These are phyloP conservation scores for Phytophthora aleatoria DNA, from an alignment of 352 stramenopile genomes.

Conservation along the genomic window DNA sequence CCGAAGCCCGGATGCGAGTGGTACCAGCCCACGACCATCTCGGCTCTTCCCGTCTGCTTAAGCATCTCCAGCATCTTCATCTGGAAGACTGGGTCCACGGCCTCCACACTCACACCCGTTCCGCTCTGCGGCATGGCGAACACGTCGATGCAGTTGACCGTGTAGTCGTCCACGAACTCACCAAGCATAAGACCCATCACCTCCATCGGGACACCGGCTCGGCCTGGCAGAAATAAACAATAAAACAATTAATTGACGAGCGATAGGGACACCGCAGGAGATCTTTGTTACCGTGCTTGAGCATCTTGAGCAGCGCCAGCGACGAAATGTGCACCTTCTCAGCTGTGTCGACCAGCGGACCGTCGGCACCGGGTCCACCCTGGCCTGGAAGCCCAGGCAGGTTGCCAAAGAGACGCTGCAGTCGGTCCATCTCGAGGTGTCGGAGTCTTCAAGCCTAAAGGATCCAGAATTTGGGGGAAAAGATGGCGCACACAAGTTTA, in stretches of 20 bases:
- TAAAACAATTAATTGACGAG: conserved; percentile 8
- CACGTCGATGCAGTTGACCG: conserved; percentile 99
- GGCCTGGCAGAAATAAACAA: conserved; percentile 44
- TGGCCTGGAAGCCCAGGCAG: conserved; percentile 77
- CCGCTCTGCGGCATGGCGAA: conserved; percentile 99
- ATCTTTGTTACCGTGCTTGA: conserved; percentile 94
- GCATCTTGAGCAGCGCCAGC: conserved; percentile 99
- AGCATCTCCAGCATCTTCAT: conserved; percentile 99
- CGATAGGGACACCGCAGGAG: background rate
- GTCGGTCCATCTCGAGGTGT: conserved; percentile 66
- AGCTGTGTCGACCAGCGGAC: conserved; percentile 95
- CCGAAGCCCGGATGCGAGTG: conserved; percentile 99
- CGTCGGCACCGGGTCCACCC: conserved; percentile 80
- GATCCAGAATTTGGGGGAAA: conserved; percentile 31
- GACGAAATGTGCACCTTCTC: conserved; percentile 99
- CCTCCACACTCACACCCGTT: conserved; percentile 95
- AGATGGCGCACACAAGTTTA: background rate
- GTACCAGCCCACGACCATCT: conserved; percentile 98
- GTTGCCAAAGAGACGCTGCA: conserved; percentile 88
- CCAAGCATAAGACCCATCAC: conserved; percentile 99
- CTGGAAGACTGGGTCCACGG: conserved; percentile 99
- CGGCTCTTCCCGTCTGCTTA: conserved; percentile 96
- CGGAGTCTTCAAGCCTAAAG: conserved; percentile 28
- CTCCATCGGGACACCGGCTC: conserved; percentile 99
- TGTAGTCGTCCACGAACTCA: conserved; percentile 99